Evolutionary conservation across 2,329 filamentous ascomycete genomes (phyloP).

Genomic region (Clarireedia hainanense): DNA sequence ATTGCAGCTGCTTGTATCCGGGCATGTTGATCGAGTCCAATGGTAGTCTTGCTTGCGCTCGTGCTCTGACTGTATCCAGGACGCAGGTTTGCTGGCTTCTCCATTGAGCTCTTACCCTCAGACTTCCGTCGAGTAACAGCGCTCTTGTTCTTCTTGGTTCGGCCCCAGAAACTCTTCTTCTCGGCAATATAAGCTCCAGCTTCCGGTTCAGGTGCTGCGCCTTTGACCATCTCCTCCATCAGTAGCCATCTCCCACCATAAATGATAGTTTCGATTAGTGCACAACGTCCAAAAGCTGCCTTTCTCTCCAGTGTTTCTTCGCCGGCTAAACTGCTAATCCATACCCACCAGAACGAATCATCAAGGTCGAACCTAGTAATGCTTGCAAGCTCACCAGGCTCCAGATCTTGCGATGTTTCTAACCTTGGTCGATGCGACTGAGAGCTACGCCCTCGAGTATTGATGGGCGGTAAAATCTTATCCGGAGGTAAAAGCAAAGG

Average conservation of each 20-base stretch:
- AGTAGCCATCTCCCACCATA: constrained; percentile 80
- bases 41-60: constrained; percentile 65
- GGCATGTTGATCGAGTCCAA: constrained; percentile 86
- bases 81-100: constrained; percentile 35
- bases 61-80: constrained; percentile 35
- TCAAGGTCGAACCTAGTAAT: constrained; percentile 82
- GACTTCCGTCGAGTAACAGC: constrained; percentile 60
- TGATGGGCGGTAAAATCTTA: constrained; percentile 81
- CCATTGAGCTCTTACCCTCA: constrained; percentile 51
- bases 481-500: constrained; percentile 82
- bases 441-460: constrained; percentile 71
- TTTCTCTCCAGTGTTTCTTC: constrained; percentile 84
- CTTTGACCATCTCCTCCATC: constrained; percentile 93
- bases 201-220: constrained; percentile 76
- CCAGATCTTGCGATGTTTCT: constrained; percentile 61
- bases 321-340: constrained; percentile 91
- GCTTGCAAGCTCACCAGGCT: constrained; percentile 90
- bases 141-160: constrained; percentile 61
- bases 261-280: constrained; percentile 83
- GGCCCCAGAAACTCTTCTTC: constrained; percentile 92
- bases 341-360: constrained; percentile 99
- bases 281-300: constrained; percentile 87
- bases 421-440: constrained; percentile 72
- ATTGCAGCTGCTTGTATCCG: constrained; percentile 87
- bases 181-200: constrained; percentile 86